These are phyloP conservation scores for Akanthomyces lecanii DNA, from an alignment of 2,329 filamentous ascomycete genomes.

Conservation along the genomic window DNA sequence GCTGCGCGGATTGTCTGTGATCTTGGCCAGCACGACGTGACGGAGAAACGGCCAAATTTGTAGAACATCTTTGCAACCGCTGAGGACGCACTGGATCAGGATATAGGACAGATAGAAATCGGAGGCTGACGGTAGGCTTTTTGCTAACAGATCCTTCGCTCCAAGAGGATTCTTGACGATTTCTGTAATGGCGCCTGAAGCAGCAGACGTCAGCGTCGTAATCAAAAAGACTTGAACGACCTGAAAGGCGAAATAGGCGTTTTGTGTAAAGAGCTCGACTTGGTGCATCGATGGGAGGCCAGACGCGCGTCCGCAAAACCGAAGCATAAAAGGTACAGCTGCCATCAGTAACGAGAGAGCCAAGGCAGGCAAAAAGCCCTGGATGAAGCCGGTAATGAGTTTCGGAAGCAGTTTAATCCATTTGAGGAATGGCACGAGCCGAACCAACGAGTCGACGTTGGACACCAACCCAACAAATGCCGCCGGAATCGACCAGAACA, in stretches of 20 bases:
- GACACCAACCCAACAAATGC: conserved; percentile 81
- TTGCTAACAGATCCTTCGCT: conserved; percentile 62
- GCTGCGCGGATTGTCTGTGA: conserved; percentile 75
- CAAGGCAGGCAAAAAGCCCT: conserved; percentile 77
- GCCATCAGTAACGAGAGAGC: conserved; percentile 80
- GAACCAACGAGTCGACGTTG: conserved; percentile 69
- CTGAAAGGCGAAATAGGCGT: conserved; percentile 87
- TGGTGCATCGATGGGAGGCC: conserved; percentile 32
- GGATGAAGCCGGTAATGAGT: conserved; percentile 42
- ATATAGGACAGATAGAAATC: conserved; percentile 97
- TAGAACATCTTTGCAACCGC: conserved; percentile 69
- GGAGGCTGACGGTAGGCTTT: conserved; percentile 72
- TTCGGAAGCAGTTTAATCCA: conserved; percentile 31
- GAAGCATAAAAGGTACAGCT: conserved; percentile 75
- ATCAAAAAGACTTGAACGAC: conserved; percentile 93
- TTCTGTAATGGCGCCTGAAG: conserved; percentile 60
- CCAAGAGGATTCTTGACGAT: conserved; percentile 59
- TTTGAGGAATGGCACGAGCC: conserved; percentile 47
- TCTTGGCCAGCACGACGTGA: conserved; percentile 58
- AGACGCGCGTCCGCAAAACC: conserved; percentile 34
- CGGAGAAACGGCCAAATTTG: conserved; percentile 62
- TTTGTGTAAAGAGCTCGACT: conserved; percentile 85
- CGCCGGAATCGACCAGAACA: conserved; percentile 79
- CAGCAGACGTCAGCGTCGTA: conserved; percentile 74
- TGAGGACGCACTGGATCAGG: conserved; percentile 80